phyloP scores from a whole-genome alignment of 352 stramenopile species.

The Globisporangium irregulare region DNA sequence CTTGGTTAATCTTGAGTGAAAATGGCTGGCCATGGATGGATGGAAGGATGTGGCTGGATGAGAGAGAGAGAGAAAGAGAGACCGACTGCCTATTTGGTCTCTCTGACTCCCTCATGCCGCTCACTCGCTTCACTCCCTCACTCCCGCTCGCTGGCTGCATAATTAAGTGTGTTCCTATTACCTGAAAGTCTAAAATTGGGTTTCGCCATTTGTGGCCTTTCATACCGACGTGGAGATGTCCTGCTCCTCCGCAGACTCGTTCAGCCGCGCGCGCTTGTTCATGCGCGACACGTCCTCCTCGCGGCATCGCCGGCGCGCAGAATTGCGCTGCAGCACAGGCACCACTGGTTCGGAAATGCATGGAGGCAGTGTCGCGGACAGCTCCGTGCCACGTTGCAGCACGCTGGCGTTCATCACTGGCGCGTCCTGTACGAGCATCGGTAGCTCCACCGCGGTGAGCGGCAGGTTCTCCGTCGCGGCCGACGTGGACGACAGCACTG shows the following conservation, averaged over 20 bases:
- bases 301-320: slow-evolving; percentile 54
- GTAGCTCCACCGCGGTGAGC: slow-evolving; percentile 38
- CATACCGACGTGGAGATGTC: slow-evolving; percentile 52
- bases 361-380: slow-evolving; percentile 40
- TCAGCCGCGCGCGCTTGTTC: slow-evolving; percentile 61
- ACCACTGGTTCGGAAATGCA: slow-evolving; percentile 70
- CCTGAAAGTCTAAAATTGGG: slow-evolving; percentile 25
- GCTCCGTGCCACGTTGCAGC: slow-evolving; percentile 45
- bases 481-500: neutral
- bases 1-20: slow-evolving; percentile 10
- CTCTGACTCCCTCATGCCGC: neutral
- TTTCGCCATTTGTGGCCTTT: neutral
- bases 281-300: slow-evolving; percentile 37
- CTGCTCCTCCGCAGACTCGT: slow-evolving; percentile 46
- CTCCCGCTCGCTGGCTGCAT: neutral
- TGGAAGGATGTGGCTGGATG: neutral
- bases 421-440: slow-evolving; percentile 45
- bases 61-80: neutral
- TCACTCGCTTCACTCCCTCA: neutral
- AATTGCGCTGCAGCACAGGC: slow-evolving; percentile 66
- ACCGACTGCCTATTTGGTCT: neutral
- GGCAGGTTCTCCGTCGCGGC: slow-evolving; percentile 20
- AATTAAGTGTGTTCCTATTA: slow-evolving; percentile 7
- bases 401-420: slow-evolving; percentile 82
- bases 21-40: neutral